Conservation (phyloP, 305 asterid species). For the Solanum hybrid region DNA sequence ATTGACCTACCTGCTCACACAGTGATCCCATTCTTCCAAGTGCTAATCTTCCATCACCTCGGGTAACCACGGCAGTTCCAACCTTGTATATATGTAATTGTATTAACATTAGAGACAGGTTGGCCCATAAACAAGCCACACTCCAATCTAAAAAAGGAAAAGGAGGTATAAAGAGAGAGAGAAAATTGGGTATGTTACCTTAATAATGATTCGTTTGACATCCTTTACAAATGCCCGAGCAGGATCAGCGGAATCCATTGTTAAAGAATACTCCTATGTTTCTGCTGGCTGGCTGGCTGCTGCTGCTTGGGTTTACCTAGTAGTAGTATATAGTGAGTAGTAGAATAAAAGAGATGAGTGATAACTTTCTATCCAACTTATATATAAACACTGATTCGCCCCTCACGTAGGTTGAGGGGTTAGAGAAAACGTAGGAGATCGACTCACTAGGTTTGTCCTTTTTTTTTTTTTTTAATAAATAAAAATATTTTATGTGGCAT, state of each 20-base stretch:
- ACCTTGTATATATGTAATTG: constrained; percentile 30
- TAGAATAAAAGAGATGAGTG: neutral
- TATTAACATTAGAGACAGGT: neutral
- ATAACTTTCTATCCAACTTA: neutral
- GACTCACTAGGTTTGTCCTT: neutral
- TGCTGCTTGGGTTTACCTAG: neutral
- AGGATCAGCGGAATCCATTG: constrained; percentile 55
- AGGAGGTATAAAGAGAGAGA: neutral
- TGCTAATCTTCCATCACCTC: constrained; percentile 81
- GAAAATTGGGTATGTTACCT: constrained; percentile 26
- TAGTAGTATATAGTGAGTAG: neutral
- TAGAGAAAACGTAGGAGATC: neutral
- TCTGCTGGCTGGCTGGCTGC: neutral
- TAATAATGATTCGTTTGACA: constrained; percentile 65
- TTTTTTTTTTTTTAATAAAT: neutral
- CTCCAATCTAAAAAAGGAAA: neutral
- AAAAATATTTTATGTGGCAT: neutral
- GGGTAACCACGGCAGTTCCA: constrained; percentile 98
- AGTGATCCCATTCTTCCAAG: constrained; percentile 95
- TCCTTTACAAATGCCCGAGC: constrained; percentile 59
- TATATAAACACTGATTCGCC: neutral
- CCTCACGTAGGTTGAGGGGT: neutral
- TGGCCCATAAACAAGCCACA: neutral
- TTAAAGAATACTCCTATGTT: neutral
- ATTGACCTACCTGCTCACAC: constrained; percentile 98